Percentiles rank a stretch among this genome's conserved stretches.
Conservation (phyloP, 1,284 basidiomycete species). For the Apiotrichum mycotoxinovorans region DNA sequence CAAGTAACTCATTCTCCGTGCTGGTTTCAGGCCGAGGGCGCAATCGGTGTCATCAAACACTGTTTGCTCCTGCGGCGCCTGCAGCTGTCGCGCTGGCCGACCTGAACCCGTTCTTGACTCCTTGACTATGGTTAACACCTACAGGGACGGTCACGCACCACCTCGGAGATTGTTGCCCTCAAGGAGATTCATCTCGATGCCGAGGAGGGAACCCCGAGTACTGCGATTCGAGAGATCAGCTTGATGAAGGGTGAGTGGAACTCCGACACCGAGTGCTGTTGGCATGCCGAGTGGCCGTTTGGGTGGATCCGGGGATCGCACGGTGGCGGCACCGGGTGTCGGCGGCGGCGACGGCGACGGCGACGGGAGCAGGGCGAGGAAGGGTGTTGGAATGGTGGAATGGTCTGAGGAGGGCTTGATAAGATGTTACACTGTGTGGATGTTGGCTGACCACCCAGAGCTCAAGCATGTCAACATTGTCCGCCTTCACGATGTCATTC, state of each 20-base stretch:
- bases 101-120: not conserved
- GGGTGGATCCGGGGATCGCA: not conserved
- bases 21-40: no score
- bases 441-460: conserved; percentile 53
- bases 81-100: no score
- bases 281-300: not conserved
- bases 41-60: no score
- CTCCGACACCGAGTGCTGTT: not conserved
- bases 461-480: conserved; percentile 95
- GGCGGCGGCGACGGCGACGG: not conserved
- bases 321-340: not conserved
- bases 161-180: conserved; percentile 72
- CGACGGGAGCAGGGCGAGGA: no score
- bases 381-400: no score
- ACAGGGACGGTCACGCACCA: conserved; percentile 69
- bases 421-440: not conserved
- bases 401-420: not conserved
- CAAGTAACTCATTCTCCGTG: conserved; percentile 32
- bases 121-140: conserved; percentile 38
- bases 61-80: no score
- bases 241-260: conserved; percentile 64
- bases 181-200: conserved; percentile 99
- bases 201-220: conserved; percentile 96
- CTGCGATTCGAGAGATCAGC: conserved; percentile 96
- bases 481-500: conserved; percentile 90